These are phyloP conservation scores for Phytophthora gonapodyides DNA, from an alignment of 352 stramenopile genomes.

Conservation along the genomic window DNA sequence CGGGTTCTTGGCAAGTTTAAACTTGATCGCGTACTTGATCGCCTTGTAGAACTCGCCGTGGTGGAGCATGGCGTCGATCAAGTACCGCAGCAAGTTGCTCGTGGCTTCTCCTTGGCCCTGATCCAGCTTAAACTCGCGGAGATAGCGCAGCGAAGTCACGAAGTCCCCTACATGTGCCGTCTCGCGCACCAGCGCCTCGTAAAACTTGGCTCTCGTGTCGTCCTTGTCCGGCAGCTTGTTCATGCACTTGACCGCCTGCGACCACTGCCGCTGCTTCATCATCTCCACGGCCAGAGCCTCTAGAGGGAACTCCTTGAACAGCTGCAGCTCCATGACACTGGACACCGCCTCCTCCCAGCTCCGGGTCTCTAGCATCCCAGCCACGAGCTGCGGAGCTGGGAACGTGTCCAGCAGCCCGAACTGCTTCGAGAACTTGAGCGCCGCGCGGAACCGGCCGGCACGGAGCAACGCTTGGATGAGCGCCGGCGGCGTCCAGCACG, in stretches of 20 bases:
- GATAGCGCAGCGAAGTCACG: conserved; percentile 60
- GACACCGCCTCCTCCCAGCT: conserved; percentile 75
- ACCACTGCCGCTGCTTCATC: conserved; percentile 73
- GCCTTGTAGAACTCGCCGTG: conserved; percentile 87
- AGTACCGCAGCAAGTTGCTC: conserved; percentile 47
- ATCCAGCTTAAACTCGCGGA: conserved; percentile 85
- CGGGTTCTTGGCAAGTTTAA: conserved; percentile 55
- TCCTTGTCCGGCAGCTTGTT: conserved; percentile 68
- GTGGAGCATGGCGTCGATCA: conserved; percentile 70
- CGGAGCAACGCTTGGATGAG: conserved; percentile 88
- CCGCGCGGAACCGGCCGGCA: conserved; percentile 67
- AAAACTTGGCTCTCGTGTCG: conserved; percentile 41
- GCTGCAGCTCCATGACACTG: conserved; percentile 72
- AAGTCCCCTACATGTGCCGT: conserved; percentile 70
- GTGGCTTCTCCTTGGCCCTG: conserved; percentile 40
- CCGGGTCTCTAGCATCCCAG: conserved; percentile 69
- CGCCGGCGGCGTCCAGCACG: conserved; percentile 75
- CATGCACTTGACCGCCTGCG: conserved; percentile 76
- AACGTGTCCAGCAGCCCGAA: conserved; percentile 81
- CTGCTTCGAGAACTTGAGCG: conserved; percentile 82
- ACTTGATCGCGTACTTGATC: conserved; percentile 90
- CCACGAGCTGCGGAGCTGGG: conserved; percentile 60
- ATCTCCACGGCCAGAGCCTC: conserved; percentile 68
- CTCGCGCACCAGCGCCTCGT: conserved; percentile 63
- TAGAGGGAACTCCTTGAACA: conserved; percentile 74